Conservation (phyloP, 2,329 filamentous ascomycete species). For the Sclerotinia spermophila region DNA sequence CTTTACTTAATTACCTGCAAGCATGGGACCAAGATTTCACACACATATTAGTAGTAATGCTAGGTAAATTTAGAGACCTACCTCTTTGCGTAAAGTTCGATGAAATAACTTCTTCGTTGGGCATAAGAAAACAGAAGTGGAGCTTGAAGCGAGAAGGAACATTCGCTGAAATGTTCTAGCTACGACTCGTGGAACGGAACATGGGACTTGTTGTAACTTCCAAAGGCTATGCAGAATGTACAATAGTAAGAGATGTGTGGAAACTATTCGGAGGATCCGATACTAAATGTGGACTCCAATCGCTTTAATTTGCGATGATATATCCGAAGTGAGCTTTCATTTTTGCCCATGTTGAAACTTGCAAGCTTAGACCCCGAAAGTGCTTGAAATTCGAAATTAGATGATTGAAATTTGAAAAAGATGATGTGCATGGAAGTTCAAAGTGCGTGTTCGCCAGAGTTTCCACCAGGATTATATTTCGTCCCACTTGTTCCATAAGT, state of each 20-base stretch:
- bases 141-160: conserved; percentile 6
- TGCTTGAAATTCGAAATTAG: neutral
- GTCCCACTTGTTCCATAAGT: conserved; percentile 13
- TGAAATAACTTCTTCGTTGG: conserved; percentile 2
- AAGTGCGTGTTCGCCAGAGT: neutral
- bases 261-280: conserved; percentile 7
- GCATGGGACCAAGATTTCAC: neutral
- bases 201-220: conserved; percentile 11
- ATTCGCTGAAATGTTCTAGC: conserved; percentile 14
- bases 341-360: conserved; percentile 13
- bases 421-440: conserved; percentile 12
- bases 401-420: neutral
- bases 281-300: conserved; percentile 2
- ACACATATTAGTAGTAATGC: no score
- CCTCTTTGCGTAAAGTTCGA: conserved; percentile 14
- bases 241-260: conserved; percentile 1
- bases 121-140: neutral
- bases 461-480: conserved; percentile 9
- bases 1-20: neutral
- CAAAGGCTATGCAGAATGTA: conserved; percentile 9
- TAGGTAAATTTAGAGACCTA: neutral
- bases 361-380: conserved; percentile 15
- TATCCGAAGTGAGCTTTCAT: conserved; percentile 10
- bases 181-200: neutral
- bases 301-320: conserved; percentile 9